These are phyloP conservation scores for Sporisorium sorghi DNA, from an alignment of 1,284 basidiomycete species.

Conservation along the genomic window DNA sequence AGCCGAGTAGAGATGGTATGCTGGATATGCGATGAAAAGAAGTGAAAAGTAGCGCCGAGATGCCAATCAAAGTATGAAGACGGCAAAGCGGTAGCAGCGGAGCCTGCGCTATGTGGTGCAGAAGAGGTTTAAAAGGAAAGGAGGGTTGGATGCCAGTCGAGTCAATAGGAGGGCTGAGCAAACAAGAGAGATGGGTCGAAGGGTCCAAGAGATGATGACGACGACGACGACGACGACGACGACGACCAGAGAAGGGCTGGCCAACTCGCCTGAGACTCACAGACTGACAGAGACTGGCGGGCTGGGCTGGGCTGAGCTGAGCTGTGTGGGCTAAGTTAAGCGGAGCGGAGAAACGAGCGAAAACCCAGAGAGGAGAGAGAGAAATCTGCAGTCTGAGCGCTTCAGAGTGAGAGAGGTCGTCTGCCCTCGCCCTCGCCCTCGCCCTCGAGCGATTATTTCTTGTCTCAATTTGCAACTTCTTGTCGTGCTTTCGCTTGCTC, in stretches of 20 bases:
- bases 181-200: background rate
- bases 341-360: background rate
- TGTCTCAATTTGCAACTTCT: too few relatives aligned
- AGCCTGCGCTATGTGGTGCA: background rate
- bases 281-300: background rate
- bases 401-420: background rate
- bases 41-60: background rate
- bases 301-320: conserved; percentile 3
- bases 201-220: conserved; percentile 16
- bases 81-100: background rate
- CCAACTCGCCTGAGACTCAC: background rate
- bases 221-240: conserved; percentile 4
- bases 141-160: background rate
- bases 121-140: background rate
- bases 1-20: conserved; percentile 5
- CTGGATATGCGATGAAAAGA: background rate
- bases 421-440: background rate
- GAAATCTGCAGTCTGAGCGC: background rate
- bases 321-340: too few relatives aligned
- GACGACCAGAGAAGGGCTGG: background rate
- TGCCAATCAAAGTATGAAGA: background rate
- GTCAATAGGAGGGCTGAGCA: background rate
- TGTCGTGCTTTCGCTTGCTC: too few relatives aligned
- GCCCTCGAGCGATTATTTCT: too few relatives aligned
- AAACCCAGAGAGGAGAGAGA: background rate